Percentiles rank a stretch among this genome's conserved stretches.
phyloP scores from a whole-genome alignment of 208 protist species.

The Leptomonas pyrrhocoris region DNA sequence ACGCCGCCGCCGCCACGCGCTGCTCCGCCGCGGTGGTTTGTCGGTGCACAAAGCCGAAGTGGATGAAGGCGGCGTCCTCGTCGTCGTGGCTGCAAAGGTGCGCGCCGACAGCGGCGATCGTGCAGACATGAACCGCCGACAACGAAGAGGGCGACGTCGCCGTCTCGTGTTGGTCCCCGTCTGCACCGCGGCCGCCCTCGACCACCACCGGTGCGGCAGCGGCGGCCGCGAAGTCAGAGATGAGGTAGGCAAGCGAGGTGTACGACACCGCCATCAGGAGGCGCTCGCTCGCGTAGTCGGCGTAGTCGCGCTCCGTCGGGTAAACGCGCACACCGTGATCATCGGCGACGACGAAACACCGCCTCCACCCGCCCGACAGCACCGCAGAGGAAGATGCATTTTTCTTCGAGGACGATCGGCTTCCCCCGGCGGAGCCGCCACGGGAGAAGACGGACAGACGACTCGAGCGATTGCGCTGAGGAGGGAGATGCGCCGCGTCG shows the following conservation, averaged over 20 bases:
- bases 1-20: not conserved
- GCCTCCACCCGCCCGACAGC: conserved; percentile 29
- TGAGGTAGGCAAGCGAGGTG: conserved; percentile 46
- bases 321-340: conserved; percentile 41
- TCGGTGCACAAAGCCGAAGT: conserved; percentile 28
- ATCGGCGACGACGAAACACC: conserved; percentile 54
- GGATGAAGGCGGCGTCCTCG: not conserved
- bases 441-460: conserved; percentile 10
- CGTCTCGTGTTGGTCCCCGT: not conserved
- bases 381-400: not conserved
- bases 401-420: not conserved
- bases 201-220: not conserved
- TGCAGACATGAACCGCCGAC: conserved; percentile 12
- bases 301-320: conserved; percentile 44
- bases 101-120: not conserved
- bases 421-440: not conserved
- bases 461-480: conserved; percentile 1
- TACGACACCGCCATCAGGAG: conserved; percentile 44
- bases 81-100: not conserved
- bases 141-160: not conserved
- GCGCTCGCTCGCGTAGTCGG: conserved; percentile 36
- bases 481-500: not conserved
- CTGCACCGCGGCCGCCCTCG: not conserved
- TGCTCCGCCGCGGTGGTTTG: conserved; percentile 7
- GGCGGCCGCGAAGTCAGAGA: conserved; percentile 36